phyloP scores from a whole-genome alignment of 805 yeast species.

The Lipomyces yamadae region DNA sequence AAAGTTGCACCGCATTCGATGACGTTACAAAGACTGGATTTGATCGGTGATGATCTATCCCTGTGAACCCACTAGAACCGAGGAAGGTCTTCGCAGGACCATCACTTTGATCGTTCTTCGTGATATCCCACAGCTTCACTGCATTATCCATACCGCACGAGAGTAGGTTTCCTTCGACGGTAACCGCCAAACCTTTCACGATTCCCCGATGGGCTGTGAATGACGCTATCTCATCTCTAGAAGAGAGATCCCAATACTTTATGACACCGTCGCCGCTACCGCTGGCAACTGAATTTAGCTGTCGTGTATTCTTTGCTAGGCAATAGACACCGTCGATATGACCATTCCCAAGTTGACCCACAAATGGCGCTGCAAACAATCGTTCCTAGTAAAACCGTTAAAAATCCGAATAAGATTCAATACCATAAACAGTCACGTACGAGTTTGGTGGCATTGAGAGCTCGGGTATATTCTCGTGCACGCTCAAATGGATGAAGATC shows the following conservation, averaged over 20 bases:
- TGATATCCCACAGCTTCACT: constrained; percentile 85
- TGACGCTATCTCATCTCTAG: constrained; percentile 73
- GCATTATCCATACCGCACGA: constrained; percentile 93
- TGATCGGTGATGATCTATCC: constrained; percentile 82
- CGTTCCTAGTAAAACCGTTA: constrained; percentile 51
- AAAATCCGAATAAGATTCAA: not conserved
- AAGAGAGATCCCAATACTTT: constrained; percentile 89
- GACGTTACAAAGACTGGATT: constrained; percentile 86
- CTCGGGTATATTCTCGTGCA: constrained; percentile 94
- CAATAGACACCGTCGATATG: constrained; percentile 93
- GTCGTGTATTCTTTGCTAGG: constrained; percentile 75
- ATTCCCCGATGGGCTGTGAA: constrained; percentile 90
- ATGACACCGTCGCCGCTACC: constrained; percentile 96
- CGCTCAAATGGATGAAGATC: constrained; percentile 96
- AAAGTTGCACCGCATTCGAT: constrained; percentile 85
- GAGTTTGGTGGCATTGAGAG: constrained; percentile 90
- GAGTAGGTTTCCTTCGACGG: constrained; percentile 64
- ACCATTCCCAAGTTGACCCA: constrained; percentile 93
- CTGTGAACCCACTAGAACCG: constrained; percentile 82
- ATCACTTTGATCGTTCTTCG: constrained; percentile 42
- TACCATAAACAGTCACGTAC: constrained; percentile 45
- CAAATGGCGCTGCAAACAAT: constrained; percentile 96
- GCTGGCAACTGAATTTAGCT: constrained; percentile 77
- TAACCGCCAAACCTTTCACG: constrained; percentile 81
- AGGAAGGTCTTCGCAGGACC: constrained; percentile 79